Evolutionary conservation across 202 grass and related monocot species (phyloP), one percentile per base, ranked within the genome.

Genomic region (Bolboschoenoplectus hybrid): DNA sequence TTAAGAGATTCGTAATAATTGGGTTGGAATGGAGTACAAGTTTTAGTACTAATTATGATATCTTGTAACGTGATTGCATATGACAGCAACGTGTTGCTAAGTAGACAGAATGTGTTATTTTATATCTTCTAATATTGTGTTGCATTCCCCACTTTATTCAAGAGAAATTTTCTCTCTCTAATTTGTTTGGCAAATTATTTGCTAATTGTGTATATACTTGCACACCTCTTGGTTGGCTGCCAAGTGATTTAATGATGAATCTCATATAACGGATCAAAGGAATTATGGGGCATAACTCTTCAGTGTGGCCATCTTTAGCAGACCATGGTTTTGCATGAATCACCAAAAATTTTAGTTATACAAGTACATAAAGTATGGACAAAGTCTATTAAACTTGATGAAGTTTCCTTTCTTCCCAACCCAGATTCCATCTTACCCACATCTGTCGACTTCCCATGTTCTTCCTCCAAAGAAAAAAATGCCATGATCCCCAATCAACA

Each of bases 81-180:
- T 45, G 11, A 50, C 1, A 4, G 20, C 20, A 74, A 51, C 14
- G n/a, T 41, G 9, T 74, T 35, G 71, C 46, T 51, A 68, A 68
- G 38, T 6, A 68, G 71, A 74, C 46, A 52, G 20, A 50, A 11
- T 74, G 71, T 34, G 20, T 34, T 74, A 50, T 45, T 74, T 67
- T 19, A 74, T 74, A 74, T 32, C 9, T 74, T 74, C 45, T 74
- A 50, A 74, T 17, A 72, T 74, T 26, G 45, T 70, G 14, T 45
- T 70, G 67, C 14, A 45, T 39, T 43, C 14, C 6, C 39, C 45
- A 43, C 38, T 16, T 69, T 43, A 14, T 43, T 62, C 17, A 16
- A 43, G 35, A 67, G 63, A 67, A 36, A 64, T 3, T 67, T 67
- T 38, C 4, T 67, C 12, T 67, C 20, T 63, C 20, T 63, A 63